Conservation (phyloP, 2,329 filamentous ascomycete species). For the Microcyclospora pomicola region DNA sequence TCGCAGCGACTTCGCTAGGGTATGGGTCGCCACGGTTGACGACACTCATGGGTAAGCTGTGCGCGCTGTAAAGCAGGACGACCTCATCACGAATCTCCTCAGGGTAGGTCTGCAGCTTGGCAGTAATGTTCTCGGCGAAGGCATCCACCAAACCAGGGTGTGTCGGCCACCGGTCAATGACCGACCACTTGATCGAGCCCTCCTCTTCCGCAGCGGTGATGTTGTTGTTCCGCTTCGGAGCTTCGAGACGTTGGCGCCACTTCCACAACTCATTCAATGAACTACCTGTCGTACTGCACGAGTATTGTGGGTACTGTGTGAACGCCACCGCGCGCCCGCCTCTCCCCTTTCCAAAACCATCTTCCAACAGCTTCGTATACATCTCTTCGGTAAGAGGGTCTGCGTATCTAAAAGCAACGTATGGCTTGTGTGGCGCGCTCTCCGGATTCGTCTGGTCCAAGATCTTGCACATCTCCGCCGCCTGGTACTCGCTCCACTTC, state of each 20-base stretch:
- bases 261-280: constrained; percentile 97
- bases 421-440: constrained; percentile 91
- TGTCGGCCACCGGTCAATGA: constrained; percentile 95
- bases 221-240: constrained; percentile 15
- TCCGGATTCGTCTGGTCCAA: constrained; percentile 82
- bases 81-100: constrained; percentile 66
- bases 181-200: constrained; percentile 83
- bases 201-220: constrained; percentile 40
- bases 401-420: constrained; percentile 93
- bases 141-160: constrained; percentile 82
- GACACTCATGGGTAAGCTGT: constrained; percentile 92
- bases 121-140: constrained; percentile 84
- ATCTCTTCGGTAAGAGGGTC: constrained; percentile 87
- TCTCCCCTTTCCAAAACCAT: constrained; percentile 79
- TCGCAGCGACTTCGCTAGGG: constrained; percentile 87
- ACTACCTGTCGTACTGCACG: constrained; percentile 91
- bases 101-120: constrained; percentile 70
- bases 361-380: constrained; percentile 67
- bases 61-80: constrained; percentile 76
- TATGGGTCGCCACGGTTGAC: constrained; percentile 95
- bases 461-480: constrained; percentile 90
- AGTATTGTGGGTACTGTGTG: constrained; percentile 97
- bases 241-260: constrained; percentile 75
- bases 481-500: constrained; percentile 95
- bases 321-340: constrained; percentile 94